These are phyloP conservation scores for Fusarium succisae DNA, from an alignment of 2,329 filamentous ascomycete genomes.

Conservation along the genomic window DNA sequence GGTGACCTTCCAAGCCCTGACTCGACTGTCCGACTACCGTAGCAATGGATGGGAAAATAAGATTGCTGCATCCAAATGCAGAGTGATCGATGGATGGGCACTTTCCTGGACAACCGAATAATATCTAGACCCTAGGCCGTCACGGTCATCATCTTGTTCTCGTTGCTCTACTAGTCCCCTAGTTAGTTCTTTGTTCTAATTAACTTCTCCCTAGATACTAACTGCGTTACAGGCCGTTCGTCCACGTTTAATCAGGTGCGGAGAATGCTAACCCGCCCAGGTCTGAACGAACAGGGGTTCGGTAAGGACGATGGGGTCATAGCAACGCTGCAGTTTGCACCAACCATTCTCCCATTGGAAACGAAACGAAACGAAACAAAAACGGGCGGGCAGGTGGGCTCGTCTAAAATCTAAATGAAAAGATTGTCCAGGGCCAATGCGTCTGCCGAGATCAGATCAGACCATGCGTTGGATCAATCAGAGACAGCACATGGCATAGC, in stretches of 20 bases:
- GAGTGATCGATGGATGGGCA: conserved; percentile 16
- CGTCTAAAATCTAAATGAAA: conserved; percentile 10
- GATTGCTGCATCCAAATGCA: conserved; percentile 22
- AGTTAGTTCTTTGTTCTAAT: neutral
- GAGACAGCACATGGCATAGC: conserved; percentile 21
- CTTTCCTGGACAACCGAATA: conserved; percentile 9
- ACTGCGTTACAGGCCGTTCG: conserved; percentile 17
- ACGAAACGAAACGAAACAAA: conserved; percentile 37
- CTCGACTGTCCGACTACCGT: conserved; percentile 26
- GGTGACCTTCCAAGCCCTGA: conserved; percentile 25
- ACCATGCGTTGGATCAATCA: conserved; percentile 20
- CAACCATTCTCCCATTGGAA: neutral
- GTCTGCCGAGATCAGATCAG: conserved; percentile 29
- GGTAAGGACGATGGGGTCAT: conserved; percentile 8
- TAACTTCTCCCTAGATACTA: neutral
- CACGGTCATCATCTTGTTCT: neutral
- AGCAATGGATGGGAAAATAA: conserved; percentile 15
- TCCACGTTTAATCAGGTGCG: conserved; percentile 25
- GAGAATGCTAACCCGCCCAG: conserved; percentile 18
- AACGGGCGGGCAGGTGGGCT: conserved; percentile 21
- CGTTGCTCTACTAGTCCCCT: neutral
- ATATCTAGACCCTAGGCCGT: neutral
- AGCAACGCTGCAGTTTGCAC: neutral
- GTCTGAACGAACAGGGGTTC: conserved; percentile 10
- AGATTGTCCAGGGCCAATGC: conserved; percentile 5